Percentiles rank a stretch among this genome's conserved stretches.
These are phyloP conservation scores for Synchytrium microbalum DNA, from an alignment of 371 early-diverging fungal genomes.

Conservation along the genomic window DNA sequence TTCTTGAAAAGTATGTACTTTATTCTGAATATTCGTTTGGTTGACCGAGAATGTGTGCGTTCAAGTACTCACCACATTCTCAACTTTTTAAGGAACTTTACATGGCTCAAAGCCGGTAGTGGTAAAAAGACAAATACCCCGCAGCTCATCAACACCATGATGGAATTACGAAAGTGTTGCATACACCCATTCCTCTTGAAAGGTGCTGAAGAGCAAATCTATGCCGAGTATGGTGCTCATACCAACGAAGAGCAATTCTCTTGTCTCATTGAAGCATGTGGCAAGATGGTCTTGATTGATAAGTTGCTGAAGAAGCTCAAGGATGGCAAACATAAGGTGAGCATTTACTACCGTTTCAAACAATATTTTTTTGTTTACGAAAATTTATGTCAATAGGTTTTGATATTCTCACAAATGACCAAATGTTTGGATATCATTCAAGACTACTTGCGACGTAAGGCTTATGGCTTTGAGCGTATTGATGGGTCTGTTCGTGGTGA, in stretches of 20 bases:
- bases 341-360: slow-evolving; percentile 90
- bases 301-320: slow-evolving; percentile 75
- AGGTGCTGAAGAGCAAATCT: slow-evolving; percentile 71
- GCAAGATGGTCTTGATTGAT: slow-evolving; percentile 83
- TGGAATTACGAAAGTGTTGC: slow-evolving; percentile 11
- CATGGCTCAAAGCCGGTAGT: slow-evolving; percentile 39
- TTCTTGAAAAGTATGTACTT: slow-evolving; percentile 59
- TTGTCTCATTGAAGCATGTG: slow-evolving; percentile 74
- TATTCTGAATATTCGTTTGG: neutral
- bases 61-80: neutral
- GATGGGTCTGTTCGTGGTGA: slow-evolving; percentile 88
- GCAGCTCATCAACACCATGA: slow-evolving; percentile 25
- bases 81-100: slow-evolving; percentile 51
- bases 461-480: slow-evolving; percentile 80
- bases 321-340: slow-evolving; percentile 72
- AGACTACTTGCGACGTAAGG: slow-evolving; percentile 73
- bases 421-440: slow-evolving; percentile 76
- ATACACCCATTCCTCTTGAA: slow-evolving; percentile 53
- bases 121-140: slow-evolving; percentile 48
- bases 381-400: slow-evolving; percentile 16
- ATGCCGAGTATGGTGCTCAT: slow-evolving; percentile 31
- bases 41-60: slow-evolving; percentile 5
- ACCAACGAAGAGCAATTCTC: slow-evolving; percentile 56
- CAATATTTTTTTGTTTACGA: slow-evolving; percentile 1
- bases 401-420: slow-evolving; percentile 7